These are phyloP conservation scores for Sinapis alba DNA, from an alignment of 441 rosid species.

Conservation along the genomic window DNA sequence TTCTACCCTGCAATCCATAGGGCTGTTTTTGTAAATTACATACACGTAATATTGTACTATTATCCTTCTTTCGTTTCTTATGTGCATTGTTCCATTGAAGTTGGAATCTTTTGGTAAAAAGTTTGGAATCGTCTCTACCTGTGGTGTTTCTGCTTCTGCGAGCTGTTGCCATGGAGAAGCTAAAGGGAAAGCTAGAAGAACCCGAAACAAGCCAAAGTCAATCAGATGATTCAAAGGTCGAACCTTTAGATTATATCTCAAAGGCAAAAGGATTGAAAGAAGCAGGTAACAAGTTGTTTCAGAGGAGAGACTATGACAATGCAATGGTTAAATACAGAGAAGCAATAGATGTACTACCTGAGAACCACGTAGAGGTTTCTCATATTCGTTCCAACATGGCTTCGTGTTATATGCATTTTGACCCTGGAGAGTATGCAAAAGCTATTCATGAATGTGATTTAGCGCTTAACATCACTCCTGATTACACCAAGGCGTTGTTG, in stretches of 20 bases:
- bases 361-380: conserved; percentile 53
- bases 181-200: conserved; percentile 45
- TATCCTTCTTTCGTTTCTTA: not conserved
- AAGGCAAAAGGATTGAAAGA: conserved; percentile 62
- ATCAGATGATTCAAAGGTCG: conserved; percentile 38
- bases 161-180: conserved; percentile 50
- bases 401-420: conserved; percentile 71
- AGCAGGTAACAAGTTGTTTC: conserved; percentile 68
- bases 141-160: conserved; percentile 15
- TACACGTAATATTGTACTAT: not conserved
- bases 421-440: conserved; percentile 56
- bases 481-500: conserved; percentile 56
- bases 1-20: conserved; percentile 28
- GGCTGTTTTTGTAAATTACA: not conserved
- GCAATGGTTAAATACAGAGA: conserved; percentile 64
- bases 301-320: conserved; percentile 57
- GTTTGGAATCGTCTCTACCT: conserved; percentile 20
- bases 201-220: conserved; percentile 41
- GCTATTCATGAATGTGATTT: conserved; percentile 63
- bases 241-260: conserved; percentile 47
- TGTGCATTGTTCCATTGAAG: conserved; percentile 20
- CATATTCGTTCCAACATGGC: conserved; percentile 65
- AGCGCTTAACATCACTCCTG: conserved; percentile 60
- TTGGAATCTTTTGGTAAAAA: conserved; percentile 13
- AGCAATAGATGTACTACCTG: conserved; percentile 64